Base-by-base conservation (phyloP, 192 early-diverging fungal species). In the Linnemannia elongata region DNA sequence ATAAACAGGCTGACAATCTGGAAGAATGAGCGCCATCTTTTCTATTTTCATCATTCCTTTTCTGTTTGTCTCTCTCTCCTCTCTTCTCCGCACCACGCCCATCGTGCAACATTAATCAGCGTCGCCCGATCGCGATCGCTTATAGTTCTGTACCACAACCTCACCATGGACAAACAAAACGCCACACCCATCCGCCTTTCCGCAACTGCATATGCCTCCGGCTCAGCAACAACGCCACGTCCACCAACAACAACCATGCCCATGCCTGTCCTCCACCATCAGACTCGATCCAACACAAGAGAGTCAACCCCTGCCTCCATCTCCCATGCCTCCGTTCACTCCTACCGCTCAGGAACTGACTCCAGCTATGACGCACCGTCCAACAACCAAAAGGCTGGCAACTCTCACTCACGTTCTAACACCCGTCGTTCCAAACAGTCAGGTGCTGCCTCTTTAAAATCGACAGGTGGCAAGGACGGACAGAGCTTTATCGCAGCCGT, bases 401-500 rank as follows among this genome's bases (percentile, higher is more conserved):
- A 13, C 60, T 66, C 60, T 66, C 30, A 66, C 12, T 69, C 63
- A 17, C 42, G 17, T 3, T 74, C 77, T 27, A 79, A 54, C n/a
- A 24, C 33, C 27, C 63, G 72, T n/a, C 41, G 63, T 27, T 83
- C 82, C n/a, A 73, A 39, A 69, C 18, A 42, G 6, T 74, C 82
- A 1, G 77, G 63, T 66, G 60, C 60, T 15, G 60, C 60, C 49
- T 75, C 69, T 24, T 49, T 20, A 33, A 74, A 52, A 18, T 80
- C 84, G 71, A 80, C 52, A 63, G 54, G 24, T 27, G 42, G 55
- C 47, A 78, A 78, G 76, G 69, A 71, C 15, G 76, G 54, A 63
- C 74, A 79, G n/a, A 81, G 17, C 44, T 82, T 86, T 77, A 33
- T 93, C 24, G 88, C 91, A 33, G 89, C 91, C 0, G 76, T 93